A percentile compares a stretch with the other conserved stretches of the same genome.
Conservation (phyloP, 2,329 filamentous ascomycete genomes). For the Fusarium lateritium region DNA sequence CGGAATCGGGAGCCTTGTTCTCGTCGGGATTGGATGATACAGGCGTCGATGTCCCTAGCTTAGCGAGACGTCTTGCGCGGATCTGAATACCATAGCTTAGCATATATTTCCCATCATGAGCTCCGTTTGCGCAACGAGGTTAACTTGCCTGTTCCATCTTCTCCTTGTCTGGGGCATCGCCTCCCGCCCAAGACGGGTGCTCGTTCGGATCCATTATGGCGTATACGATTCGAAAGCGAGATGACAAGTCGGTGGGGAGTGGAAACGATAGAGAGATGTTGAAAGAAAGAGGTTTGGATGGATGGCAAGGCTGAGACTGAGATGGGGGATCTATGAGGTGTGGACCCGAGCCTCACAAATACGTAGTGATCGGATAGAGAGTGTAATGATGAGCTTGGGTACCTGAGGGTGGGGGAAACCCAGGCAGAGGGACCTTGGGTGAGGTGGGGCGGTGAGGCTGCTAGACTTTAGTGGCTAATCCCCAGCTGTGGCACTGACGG, state of each 20-base stretch:
- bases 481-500: slow-evolving; percentile 41
- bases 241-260: slow-evolving; percentile 1
- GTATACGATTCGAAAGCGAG: background rate
- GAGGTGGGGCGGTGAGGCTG: slow-evolving; percentile 48
- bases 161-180: slow-evolving; percentile 70
- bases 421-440: slow-evolving; percentile 5
- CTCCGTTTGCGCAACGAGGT: slow-evolving; percentile 25
- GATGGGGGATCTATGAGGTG: slow-evolving; percentile 33
- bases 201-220: slow-evolving; percentile 63
- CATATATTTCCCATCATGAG: slow-evolving; percentile 30
- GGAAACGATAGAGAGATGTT: slow-evolving; percentile 12
- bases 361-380: slow-evolving; percentile 14
- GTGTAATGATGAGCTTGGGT: slow-evolving; percentile 35
- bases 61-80: slow-evolving; percentile 64
- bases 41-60: slow-evolving; percentile 59
- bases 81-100: slow-evolving; percentile 55
- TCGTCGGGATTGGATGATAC: slow-evolving; percentile 54
- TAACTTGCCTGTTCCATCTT: slow-evolving; percentile 69
- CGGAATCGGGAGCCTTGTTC: slow-evolving; percentile 47
- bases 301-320: slow-evolving; percentile 39
- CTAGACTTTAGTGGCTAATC: slow-evolving; percentile 39
- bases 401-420: slow-evolving; percentile 37
- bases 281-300: slow-evolving; percentile 11
- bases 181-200: slow-evolving; percentile 57
- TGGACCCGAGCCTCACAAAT: slow-evolving; percentile 43